Conservation (phyloP, 345 rosid species). For the Odontarrhena argentea region DNA sequence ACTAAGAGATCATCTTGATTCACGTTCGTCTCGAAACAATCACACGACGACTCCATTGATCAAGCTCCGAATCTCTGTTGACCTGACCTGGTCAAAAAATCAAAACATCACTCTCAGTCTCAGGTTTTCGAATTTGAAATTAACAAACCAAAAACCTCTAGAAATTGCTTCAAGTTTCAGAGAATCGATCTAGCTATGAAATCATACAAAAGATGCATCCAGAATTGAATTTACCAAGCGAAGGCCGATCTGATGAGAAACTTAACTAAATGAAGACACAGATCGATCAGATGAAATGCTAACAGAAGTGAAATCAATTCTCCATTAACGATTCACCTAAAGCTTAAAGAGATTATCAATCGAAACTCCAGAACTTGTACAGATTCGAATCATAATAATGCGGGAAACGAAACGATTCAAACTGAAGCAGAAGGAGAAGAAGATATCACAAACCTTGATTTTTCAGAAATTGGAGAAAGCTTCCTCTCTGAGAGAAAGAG, state of each 20-base stretch:
- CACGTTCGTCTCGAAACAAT: constrained; percentile 75
- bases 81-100: constrained; percentile 36
- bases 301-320: constrained; percentile 9
- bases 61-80: constrained; percentile 22
- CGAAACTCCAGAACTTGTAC: background rate
- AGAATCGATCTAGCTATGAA: constrained; percentile 10
- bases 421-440: constrained; percentile 12
- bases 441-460: constrained; percentile 27
- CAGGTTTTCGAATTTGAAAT: too few species aligned
- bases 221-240: background rate
- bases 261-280: constrained; percentile 11
- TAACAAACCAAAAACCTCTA: background rate
- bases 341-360: constrained; percentile 4
- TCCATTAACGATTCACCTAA: background rate
- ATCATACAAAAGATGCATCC: background rate
- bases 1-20: constrained; percentile 76
- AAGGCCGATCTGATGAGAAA: constrained; percentile 31
- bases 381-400: constrained; percentile 26
- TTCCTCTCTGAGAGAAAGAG: constrained; percentile 11
- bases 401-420: constrained; percentile 12
- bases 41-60: constrained; percentile 77
- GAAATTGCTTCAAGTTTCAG: background rate
- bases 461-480: constrained; percentile 7
- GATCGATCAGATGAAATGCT: constrained; percentile 21
- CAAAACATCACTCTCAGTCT: too few species aligned